Conservation (phyloP, 192 early-diverging fungal species). For the Coemansia sp. region DNA sequence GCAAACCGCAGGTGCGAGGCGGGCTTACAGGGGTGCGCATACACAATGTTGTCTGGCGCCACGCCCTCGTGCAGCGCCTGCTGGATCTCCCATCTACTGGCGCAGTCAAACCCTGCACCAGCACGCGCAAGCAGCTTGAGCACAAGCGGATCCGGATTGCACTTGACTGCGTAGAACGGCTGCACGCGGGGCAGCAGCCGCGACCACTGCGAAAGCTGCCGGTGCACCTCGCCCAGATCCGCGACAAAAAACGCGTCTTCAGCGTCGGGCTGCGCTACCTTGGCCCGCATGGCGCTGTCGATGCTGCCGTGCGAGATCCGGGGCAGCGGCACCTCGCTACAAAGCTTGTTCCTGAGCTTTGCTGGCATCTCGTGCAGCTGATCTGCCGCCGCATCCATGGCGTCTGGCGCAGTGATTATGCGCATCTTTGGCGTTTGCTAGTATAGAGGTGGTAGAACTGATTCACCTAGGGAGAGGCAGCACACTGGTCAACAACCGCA, state of each 20-base stretch:
- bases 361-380: slow-evolving; percentile 20
- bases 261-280: slow-evolving; percentile 55
- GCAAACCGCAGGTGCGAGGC: slow-evolving; percentile 91
- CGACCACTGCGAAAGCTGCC: slow-evolving; percentile 86
- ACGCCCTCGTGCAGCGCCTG: slow-evolving; percentile 73
- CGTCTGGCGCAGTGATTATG: background rate
- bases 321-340: slow-evolving; percentile 8
- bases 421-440: background rate
- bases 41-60: slow-evolving; percentile 73
- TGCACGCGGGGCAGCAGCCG: slow-evolving; percentile 85
- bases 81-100: slow-evolving; percentile 92
- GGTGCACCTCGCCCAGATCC: slow-evolving; percentile 88
- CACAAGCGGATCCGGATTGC: slow-evolving; percentile 89
- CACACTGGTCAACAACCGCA: too few species aligned
- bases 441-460: background rate
- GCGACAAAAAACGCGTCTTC: slow-evolving; percentile 95
- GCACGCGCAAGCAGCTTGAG: slow-evolving; percentile 76
- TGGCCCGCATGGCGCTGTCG: slow-evolving; percentile 27
- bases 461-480: too few species aligned
- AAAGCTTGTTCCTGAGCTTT: slow-evolving; percentile 18
- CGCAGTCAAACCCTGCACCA: slow-evolving; percentile 96
- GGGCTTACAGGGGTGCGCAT: slow-evolving; percentile 99
- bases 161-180: slow-evolving; percentile 98
- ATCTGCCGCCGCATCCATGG: slow-evolving; percentile 5
- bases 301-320: slow-evolving; percentile 26